phyloP scores from a whole-genome alignment of 805 yeast genomes.

The Jamesozyma hellenica region DNA sequence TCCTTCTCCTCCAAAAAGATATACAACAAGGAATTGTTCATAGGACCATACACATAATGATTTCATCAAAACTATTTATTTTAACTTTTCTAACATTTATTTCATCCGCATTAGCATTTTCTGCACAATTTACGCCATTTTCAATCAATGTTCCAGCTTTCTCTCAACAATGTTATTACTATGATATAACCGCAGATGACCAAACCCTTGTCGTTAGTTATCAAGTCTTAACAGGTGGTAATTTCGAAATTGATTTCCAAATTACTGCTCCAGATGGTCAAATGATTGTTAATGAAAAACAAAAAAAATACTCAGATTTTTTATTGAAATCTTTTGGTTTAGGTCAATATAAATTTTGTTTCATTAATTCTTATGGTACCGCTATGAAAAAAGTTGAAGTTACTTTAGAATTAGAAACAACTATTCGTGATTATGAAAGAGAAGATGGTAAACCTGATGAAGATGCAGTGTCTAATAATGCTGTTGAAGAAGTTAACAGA shows the following conservation, averaged over 20 bases:
- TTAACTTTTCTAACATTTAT: conserved; percentile 2
- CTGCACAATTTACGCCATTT: conserved; percentile 27
- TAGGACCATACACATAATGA: not conserved
- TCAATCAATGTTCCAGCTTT: conserved; percentile 33
- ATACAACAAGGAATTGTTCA: too few relatives aligned
- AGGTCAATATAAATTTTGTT: conserved; percentile 61
- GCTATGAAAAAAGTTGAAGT: conserved; percentile 57
- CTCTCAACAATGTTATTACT: conserved; percentile 36
- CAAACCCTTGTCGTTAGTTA: conserved; percentile 35
- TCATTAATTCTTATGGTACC: conserved; percentile 53
- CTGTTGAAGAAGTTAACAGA: conserved; percentile 48
- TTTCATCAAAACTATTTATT: not conserved
- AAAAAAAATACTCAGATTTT: conserved; percentile 56
- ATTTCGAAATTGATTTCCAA: conserved; percentile 55
- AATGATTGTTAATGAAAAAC: conserved; percentile 39
- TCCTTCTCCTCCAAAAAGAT: too few relatives aligned
- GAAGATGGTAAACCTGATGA: conserved; percentile 27
- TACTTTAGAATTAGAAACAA: conserved; percentile 41
- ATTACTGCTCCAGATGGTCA: conserved; percentile 47
- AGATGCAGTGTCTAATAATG: conserved; percentile 43
- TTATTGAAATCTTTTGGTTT: conserved; percentile 44
- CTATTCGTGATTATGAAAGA: conserved; percentile 8
- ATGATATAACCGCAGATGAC: conserved; percentile 29
- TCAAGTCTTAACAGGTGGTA: conserved; percentile 56
- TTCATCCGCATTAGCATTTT: conserved; percentile 11